A percentile compares a stretch with the other conserved stretches of the same genome.
Evolutionary conservation across 768 basidiomycete genomes (phyloP).

Genomic region (Ephemerocybe angulata): DNA sequence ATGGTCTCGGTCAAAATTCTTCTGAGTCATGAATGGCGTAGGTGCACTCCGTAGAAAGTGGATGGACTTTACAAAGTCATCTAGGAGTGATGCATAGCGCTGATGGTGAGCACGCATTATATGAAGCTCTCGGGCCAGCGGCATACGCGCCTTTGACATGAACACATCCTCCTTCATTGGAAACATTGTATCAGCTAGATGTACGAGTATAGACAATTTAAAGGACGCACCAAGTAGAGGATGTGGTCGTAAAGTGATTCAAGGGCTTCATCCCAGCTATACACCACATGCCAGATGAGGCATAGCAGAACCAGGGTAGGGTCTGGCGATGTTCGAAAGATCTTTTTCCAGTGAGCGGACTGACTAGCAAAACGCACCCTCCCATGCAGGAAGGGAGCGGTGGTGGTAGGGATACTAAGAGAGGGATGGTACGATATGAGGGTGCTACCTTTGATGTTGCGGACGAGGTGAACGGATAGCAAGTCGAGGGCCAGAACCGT

Average conservation of each 20-base stretch:
- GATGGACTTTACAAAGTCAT: conserved; percentile 52
- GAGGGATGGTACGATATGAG: conserved; percentile 50
- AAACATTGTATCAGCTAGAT: no score
- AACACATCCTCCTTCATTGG: conserved; percentile 51
- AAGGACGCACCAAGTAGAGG: conserved; percentile 40
- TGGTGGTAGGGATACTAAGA: conserved; percentile 35
- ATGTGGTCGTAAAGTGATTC: conserved; percentile 51
- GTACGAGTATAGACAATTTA: no score
- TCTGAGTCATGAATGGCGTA: conserved; percentile 49
- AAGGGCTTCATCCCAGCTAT: conserved; percentile 57
- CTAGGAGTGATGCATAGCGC: conserved; percentile 52
- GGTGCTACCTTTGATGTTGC: conserved; percentile 40
- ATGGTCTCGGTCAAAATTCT: conserved; percentile 22
- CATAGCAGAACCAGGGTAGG: conserved; percentile 51
- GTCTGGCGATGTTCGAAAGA: conserved; percentile 38
- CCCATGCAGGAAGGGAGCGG: conserved; percentile 40
- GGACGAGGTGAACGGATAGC: conserved; percentile 46
- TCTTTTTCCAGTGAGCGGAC: conserved; percentile 43
- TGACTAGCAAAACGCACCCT: conserved; percentile 46
- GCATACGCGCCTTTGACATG: conserved; percentile 37
- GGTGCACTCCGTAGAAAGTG: conserved; percentile 43
- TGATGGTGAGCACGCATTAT: conserved; percentile 58
- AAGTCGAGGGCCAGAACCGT: conserved; percentile 35
- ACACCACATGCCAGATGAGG: conserved; percentile 54
- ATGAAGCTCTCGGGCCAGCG: conserved; percentile 51